Evolutionary conservation across 1,284 basidiomycete species (phyloP).

Genomic region (Pyrrhoderma noxium): DNA sequence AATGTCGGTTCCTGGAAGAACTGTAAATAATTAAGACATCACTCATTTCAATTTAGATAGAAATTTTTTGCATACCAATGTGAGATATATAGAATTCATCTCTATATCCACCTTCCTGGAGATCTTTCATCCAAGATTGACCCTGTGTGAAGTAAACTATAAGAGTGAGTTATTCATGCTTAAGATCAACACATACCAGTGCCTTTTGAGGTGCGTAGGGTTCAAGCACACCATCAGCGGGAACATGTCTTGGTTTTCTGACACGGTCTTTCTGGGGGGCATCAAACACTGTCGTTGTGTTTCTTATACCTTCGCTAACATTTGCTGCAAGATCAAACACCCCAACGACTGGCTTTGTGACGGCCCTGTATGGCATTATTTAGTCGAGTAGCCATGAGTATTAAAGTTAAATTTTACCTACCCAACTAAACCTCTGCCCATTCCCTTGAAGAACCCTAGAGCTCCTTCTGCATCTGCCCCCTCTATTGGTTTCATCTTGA

Average conservation of each 20-base stretch:
- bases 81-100: slow-evolving; percentile 89
- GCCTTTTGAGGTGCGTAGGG: slow-evolving; percentile 87
- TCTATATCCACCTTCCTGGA: slow-evolving; percentile 82
- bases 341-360: slow-evolving; percentile 96
- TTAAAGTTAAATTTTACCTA: slow-evolving; percentile 31
- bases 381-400: slow-evolving; percentile 19
- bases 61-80: slow-evolving; percentile 48
- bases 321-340: slow-evolving; percentile 96
- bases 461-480: slow-evolving; percentile 95
- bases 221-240: slow-evolving; percentile 82
- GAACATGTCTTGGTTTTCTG: slow-evolving; percentile 82
- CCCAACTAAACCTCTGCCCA: slow-evolving; percentile 96
- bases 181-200: slow-evolving; percentile 27
- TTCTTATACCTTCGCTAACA: slow-evolving; percentile 95
- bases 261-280: slow-evolving; percentile 86
- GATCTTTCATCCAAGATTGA: slow-evolving; percentile 93
- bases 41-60: slow-evolving; percentile 4
- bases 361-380: slow-evolving; percentile 43
- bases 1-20: slow-evolving; percentile 75
- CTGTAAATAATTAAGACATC: slow-evolving; percentile 26
- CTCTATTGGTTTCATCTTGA: slow-evolving; percentile 88
- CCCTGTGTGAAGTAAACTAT: too few species aligned
- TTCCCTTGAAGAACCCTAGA: slow-evolving; percentile 94
- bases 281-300: slow-evolving; percentile 98
- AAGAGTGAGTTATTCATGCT: too few species aligned